Conservation (phyloP, 345 rosid species). For the Trapa bicornis region DNA sequence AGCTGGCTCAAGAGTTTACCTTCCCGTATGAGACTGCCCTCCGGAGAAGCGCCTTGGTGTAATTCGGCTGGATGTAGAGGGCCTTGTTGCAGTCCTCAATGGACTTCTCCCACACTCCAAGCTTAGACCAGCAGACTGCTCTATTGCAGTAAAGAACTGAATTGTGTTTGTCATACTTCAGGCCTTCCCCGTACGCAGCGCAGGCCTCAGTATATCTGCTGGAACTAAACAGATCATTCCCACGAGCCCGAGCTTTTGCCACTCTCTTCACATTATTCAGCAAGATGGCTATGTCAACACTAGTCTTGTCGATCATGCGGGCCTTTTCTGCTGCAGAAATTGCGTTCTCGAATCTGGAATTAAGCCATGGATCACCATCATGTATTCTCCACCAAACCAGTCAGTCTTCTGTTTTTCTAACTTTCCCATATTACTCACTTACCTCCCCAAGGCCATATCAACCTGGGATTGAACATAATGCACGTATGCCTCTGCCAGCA, state of each 20-base stretch:
- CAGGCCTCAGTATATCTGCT: slow-evolving; percentile 77
- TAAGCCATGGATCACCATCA: slow-evolving; percentile 18
- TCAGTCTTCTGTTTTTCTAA: neutral
- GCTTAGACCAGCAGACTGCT: slow-evolving; percentile 98
- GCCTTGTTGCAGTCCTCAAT: slow-evolving; percentile 85
- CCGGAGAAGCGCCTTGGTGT: slow-evolving; percentile 74
- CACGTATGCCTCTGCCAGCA: slow-evolving; percentile 63
- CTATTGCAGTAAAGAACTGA: slow-evolving; percentile 83
- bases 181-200: slow-evolving; percentile 90
- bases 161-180: slow-evolving; percentile 45
- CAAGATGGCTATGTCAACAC: slow-evolving; percentile 43
- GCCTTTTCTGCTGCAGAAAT: slow-evolving; percentile 78
- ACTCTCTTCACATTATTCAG: slow-evolving; percentile 61
- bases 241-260: slow-evolving; percentile 59
- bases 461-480: slow-evolving; percentile 67
- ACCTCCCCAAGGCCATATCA: slow-evolving; percentile 94
- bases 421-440: slow-evolving; percentile 20
- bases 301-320: slow-evolving; percentile 36
- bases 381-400: slow-evolving; percentile 20
- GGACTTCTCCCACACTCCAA: slow-evolving; percentile 75
- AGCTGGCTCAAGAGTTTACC: slow-evolving; percentile 23
- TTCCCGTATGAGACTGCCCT: slow-evolving; percentile 85
- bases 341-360: slow-evolving; percentile 91
- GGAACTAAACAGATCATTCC: slow-evolving; percentile 69
- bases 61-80: slow-evolving; percentile 52